A percentile compares a stretch with the other conserved stretches of the same genome.
Conservation (phyloP, 2,329 filamentous ascomycete genomes). For the Diaporthe citrichinensis region DNA sequence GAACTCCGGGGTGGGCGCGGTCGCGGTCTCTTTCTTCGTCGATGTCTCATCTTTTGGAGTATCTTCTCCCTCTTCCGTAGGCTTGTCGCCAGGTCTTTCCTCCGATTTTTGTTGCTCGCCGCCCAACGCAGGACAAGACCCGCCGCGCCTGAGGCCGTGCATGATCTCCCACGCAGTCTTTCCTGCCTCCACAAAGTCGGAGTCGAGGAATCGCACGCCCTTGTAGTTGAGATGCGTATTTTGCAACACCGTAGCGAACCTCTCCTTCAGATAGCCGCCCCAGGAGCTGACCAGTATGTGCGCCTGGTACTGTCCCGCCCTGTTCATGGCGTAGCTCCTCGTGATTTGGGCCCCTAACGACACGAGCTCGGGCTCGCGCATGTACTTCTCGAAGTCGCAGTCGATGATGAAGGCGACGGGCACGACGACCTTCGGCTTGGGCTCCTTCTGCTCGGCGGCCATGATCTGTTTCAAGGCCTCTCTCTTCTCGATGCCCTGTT, state of each 20-base stretch:
- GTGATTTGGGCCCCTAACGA: constrained; percentile 89
- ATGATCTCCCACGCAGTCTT: constrained; percentile 77
- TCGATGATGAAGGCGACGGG: constrained; percentile 89
- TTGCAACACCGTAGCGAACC: constrained; percentile 83
- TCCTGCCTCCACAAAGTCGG: constrained; percentile 80
- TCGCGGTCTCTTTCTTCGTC: constrained; percentile 47
- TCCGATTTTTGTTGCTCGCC: constrained; percentile 64
- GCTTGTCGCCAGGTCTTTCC: constrained; percentile 45
- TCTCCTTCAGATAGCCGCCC: constrained; percentile 78
- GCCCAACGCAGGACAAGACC: constrained; percentile 58
- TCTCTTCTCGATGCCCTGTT: constrained; percentile 59
- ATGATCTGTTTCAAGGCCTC: constrained; percentile 46
- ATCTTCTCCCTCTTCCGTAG: constrained; percentile 45
- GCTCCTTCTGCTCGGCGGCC: constrained; percentile 52
- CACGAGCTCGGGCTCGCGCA: constrained; percentile 87
- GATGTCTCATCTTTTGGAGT: not conserved
- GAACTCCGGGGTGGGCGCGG: constrained; percentile 50
- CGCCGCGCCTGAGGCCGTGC: constrained; percentile 67
- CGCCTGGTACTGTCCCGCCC: constrained; percentile 74
- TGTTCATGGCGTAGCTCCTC: constrained; percentile 90
- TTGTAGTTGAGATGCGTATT: constrained; percentile 85
- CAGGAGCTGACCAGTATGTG: constrained; percentile 86
- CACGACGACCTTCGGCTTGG: constrained; percentile 62
- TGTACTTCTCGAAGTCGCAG: constrained; percentile 91
- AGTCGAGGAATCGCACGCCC: constrained; percentile 79